Base-by-base conservation (phyloP, 768 basidiomycete species). In the Pleurotus tuoliensis region DNA sequence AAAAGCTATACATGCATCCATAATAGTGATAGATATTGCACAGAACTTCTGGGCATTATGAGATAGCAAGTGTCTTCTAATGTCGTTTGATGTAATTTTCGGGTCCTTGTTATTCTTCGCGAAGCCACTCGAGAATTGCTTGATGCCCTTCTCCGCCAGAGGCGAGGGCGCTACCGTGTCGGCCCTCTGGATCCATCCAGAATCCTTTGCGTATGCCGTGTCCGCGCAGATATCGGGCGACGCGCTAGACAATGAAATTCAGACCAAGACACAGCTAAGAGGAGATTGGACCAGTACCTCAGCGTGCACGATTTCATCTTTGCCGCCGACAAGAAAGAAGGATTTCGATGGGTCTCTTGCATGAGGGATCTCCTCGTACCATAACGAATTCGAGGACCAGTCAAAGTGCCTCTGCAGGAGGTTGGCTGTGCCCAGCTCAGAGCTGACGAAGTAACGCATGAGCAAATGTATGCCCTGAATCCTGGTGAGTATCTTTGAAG, bases 351-450 rank as follows among this genome's bases (percentile, higher is more conserved):
- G 79, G 67, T 94, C 84, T 13, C 76, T 73, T 13, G 87, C 88
- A 64, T 92, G 79, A 1, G 92, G 90, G 46, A 96, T 93, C 63
- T 95, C 90, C 69, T 94, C 91, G 59, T 83, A 90, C 84, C 90
- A 98, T 9, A 98, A 76, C 8, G 90, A 86, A 66, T 97, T 97
- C 9, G 89, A 82, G 39, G 83, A 77, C 93, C 92, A 94, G 64
- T 89, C 87, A 62, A 92, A 92, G 66, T 91, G 84, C 24, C 90
- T 79, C 62, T 87, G 88, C 45, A 97, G 77, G 56, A 91, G 82
- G 67, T 94, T 89, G 5, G 91, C 89, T 49, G 92, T 86, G 12
- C 95, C 95, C 3, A 96, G 73, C 69, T 98, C 95, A 25, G 86
- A 83, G 27, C 86, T 85, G 57, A 96, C 87, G 63, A 95, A 95